Base-by-base conservation (phyloP, 2,329 filamentous ascomycete genomes). In the Ophiocordyceps polyrhachis-furcata region DNA sequence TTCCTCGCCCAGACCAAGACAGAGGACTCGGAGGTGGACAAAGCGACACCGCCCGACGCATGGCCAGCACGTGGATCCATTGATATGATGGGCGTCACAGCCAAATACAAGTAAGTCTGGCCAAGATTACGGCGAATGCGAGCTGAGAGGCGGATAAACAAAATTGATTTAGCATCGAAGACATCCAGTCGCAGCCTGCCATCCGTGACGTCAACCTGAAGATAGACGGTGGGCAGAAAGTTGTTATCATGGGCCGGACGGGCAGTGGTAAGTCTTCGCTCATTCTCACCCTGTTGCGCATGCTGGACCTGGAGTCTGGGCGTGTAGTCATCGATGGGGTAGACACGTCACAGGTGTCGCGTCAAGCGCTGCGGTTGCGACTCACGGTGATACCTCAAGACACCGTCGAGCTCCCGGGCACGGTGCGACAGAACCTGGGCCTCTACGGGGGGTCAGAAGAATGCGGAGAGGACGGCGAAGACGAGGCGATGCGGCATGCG, bases 71-170 rank as follows among this genome's bases (percentile, higher is more conserved):
- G 35, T 17, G 35, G 35, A 17, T 38, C 35, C 11, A 19, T 38
- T 19, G 5, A 8, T 2, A 38, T 38, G 35, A 17, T 12, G 35
- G 35, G 17, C n/a, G 35, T 38, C 35, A 38, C 35, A 17, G n/a
- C 35, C 9, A 38, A 38, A 14, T 38, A 38, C n/a, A 38, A 38
- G 35, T 38, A 38, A 19, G 8, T 80, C 84, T 28, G 8, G 45
- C 80, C 80, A 55, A 95, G 88, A 88, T 88, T 88, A 51, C 53
- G 0, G 47, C 54, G 28, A 4, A 28, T 21, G 17, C 28, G 21
- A 13, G n/a, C 7, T 38, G 5, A 19, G 17, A 19, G 6, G 21
- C n/a, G n/a, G n/a, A n/a, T n/a, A n/a, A n/a, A n/a, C 28, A 12
- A 8, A 12, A 17, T 43, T 5, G 4, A 15, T n/a, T 11, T 38